Evolutionary conservation across 2,329 filamentous ascomycete species (phyloP), one percentile per base, ranked within the genome.

Genomic region (Emericellopsis atlantica): DNA sequence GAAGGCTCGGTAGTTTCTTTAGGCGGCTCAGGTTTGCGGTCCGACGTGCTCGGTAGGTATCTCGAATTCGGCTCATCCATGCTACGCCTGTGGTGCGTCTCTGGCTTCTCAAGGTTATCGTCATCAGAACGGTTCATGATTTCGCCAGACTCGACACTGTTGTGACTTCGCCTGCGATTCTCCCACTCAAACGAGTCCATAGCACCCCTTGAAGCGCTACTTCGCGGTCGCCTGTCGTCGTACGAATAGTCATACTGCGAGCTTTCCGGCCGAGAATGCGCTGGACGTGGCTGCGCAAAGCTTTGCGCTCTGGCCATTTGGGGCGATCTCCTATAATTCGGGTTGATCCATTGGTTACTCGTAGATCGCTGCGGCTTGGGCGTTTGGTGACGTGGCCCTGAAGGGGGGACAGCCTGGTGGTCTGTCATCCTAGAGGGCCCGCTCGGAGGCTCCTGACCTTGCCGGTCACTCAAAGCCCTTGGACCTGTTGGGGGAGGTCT

Each of bases 321-420:
- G 3, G 73, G 72, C 2, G 70, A 74, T 43, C 70, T 70, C 52
- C 69, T 74, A 5, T 71, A 49, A 23, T 64, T 67, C 4, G 72
- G 69, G 39, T 75, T 75, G 43, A 74, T 70, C 74, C 74, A 78
- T 53, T 76, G 73, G 48, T 74, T 76, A 51, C 72, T 76, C 1
- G 70, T 72, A 14, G 69, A 65, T 6, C 71, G 66, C 44, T 61
- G 57, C 18, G 48, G 63, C 36, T 63, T 62, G 37, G 62, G 61
- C 43, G 66, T 69, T 44, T 74, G 71, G 14, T 67, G 66, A 31
- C 73, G 67, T 29, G 72, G 72, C 9, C 72, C 73, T 3, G 70
- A 29, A 29, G 26, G 61, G 4, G 72, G 72, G 37, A 76, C 72
- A 6, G 65, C 54, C 8, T 66, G 63, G 42, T 63, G 66, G 18